A percentile compares a stretch with the other conserved stretches of the same genome.
These are phyloP conservation scores for Leishmania guyanensis DNA, from an alignment of 208 protist genomes.

Conservation along the genomic window DNA sequence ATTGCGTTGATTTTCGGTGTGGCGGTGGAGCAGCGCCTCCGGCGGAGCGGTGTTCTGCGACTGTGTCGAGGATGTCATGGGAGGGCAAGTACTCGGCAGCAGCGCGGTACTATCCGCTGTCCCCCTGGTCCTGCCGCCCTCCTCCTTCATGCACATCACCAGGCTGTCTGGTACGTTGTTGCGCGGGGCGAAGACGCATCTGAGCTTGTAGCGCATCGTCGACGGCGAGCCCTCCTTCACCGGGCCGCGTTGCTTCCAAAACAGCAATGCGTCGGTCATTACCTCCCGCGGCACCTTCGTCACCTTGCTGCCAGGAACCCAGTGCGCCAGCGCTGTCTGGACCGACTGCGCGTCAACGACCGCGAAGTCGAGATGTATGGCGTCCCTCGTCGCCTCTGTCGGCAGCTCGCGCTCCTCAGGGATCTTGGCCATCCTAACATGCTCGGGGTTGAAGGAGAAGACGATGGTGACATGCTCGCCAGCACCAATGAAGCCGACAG, in stretches of 20 bases:
- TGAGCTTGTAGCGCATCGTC: constrained; percentile 36
- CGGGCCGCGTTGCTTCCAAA: constrained; percentile 64
- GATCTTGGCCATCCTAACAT: constrained; percentile 42
- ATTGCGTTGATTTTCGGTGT: constrained; percentile 6
- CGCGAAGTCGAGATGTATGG: constrained; percentile 80
- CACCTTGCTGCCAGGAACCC: constrained; percentile 21
- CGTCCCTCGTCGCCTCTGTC: constrained; percentile 60
- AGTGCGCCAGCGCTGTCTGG: constrained; percentile 4
- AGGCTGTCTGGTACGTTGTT: constrained; percentile 51
- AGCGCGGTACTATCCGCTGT: constrained; percentile 10
- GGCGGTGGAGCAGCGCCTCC: constrained; percentile 30
- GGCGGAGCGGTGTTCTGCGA: constrained; percentile 33
- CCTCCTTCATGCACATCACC: constrained; percentile 49
- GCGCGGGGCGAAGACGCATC: constrained; percentile 52
- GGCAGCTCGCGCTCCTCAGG: constrained; percentile 41
- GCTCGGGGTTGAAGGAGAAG: constrained; percentile 70
- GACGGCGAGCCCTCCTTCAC: constrained; percentile 30
- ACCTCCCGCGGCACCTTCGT: constrained; percentile 21
- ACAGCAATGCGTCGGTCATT: constrained; percentile 42
- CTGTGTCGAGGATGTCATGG: constrained; percentile 30
- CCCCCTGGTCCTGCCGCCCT: constrained; percentile 13
- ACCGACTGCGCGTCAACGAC: constrained; percentile 39
- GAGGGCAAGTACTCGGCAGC: constrained; percentile 32
- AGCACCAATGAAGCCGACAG: constrained; percentile 72
- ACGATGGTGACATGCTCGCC: constrained; percentile 47